Conservation (phyloP, 306 rosid genomes). For the Inga oerstediana region DNA sequence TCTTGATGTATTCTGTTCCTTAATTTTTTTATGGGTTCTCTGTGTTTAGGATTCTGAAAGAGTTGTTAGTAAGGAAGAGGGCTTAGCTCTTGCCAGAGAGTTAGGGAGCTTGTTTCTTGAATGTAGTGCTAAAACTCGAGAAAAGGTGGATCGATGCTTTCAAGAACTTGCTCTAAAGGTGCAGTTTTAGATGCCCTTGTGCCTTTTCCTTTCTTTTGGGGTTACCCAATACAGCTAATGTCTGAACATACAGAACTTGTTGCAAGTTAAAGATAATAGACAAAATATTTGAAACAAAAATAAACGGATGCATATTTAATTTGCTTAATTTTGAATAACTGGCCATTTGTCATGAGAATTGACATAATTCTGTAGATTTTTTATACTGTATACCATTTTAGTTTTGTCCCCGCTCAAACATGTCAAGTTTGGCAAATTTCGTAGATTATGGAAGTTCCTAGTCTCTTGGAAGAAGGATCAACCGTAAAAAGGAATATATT, state of each 20-base stretch:
- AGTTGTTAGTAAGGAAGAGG: slow-evolving; percentile 90
- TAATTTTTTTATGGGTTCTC: slow-evolving; percentile 8
- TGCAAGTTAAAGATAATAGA: not conserved
- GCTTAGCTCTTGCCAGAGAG: slow-evolving; percentile 82
- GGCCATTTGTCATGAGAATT: not conserved
- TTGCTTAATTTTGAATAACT: not conserved
- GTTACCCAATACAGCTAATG: not conserved
- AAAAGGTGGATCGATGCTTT: slow-evolving; percentile 90
- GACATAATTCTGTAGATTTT: not conserved
- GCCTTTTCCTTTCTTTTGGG: not conserved
- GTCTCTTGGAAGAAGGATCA: slow-evolving; percentile 91
- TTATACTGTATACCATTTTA: not conserved
- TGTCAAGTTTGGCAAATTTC: slow-evolving; percentile 35
- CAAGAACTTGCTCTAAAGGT: slow-evolving; percentile 95
- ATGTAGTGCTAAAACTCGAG: slow-evolving; percentile 94
- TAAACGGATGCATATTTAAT: not conserved
- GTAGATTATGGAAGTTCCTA: slow-evolving; percentile 94
- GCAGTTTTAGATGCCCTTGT: slow-evolving; percentile 13
- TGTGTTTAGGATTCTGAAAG: slow-evolving; percentile 78
- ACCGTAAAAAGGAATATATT: slow-evolving; percentile 71
- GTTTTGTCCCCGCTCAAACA: slow-evolving; percentile 7
- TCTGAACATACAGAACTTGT: not conserved
- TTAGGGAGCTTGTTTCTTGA: slow-evolving; percentile 82
- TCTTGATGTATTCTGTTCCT: not conserved
- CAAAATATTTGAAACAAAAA: not conserved